Evolutionary conservation across 306 rosid species (phyloP), one percentile per base, ranked within the genome.

Genomic region (Citrullus amarus): DNA sequence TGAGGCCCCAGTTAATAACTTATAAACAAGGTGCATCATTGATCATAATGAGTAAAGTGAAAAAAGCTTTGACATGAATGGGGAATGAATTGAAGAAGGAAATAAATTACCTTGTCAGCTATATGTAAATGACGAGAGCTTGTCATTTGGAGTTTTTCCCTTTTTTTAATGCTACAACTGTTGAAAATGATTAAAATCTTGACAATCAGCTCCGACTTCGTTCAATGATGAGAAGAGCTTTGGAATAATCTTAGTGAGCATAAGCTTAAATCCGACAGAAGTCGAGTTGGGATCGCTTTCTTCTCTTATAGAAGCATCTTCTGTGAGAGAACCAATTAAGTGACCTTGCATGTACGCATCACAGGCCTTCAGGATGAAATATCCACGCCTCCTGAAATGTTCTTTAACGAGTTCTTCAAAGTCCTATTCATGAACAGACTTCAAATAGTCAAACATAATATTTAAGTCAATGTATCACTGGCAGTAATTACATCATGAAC

Each of bases 191-290:
- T 84, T 85, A 81, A 96, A 96, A 79, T 92, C 93, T 39, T 87
- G 89, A 65, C 97, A 96, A 80, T 90, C 91, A 75, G 93, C 98
- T 84, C 93, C 97, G 78, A 89, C 89, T 41, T 83, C 96, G 61
- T 77, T 81, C 66, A 96, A 78, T 16, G 97, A 91, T 46, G 51
- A 38, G 84, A 88, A 84, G 81, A 96, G 98, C 89, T 89, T 96
- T 0, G 98, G 96, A 81, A 86, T 81, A 80, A 96, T 87, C 88
- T 96, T 96, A 44, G 93, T 88, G 44, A 96, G 86, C 97, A 93
- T 93, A 89, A 96, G 81, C 92, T 93, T 96, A 87, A 92, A 96
- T 76, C 99, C 99, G 75, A 93, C 90, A 1, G 99, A 92, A 46
- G 90, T 96, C n/a, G 97, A 90, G 87, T 92, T 85, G 55, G 84